These are phyloP conservation scores for Butyriboletus appendiculatus DNA, from an alignment of 1,284 basidiomycete species.

Conservation along the genomic window DNA sequence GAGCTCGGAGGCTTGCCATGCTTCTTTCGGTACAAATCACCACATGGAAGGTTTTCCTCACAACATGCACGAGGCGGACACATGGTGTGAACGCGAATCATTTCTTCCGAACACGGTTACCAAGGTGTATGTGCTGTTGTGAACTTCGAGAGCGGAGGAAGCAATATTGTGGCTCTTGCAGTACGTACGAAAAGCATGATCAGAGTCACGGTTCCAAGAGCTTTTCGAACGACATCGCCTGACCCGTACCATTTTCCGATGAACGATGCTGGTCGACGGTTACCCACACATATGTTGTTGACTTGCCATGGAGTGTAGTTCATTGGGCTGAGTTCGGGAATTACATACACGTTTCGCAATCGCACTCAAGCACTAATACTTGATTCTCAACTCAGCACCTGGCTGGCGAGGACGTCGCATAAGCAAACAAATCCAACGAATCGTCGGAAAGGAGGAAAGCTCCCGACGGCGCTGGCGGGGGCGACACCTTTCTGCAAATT, in stretches of 20 bases:
- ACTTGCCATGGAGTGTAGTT: neutral
- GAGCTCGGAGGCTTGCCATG: neutral
- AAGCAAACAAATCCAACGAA: slow-evolving; percentile 51
- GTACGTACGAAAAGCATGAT: neutral
- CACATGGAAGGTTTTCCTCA: slow-evolving; percentile 2
- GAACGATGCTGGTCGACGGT: neutral
- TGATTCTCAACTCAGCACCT: slow-evolving; percentile 16
- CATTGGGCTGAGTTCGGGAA: neutral
- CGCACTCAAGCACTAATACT: neutral
- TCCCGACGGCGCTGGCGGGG: slow-evolving; percentile 11
- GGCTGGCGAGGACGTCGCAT: slow-evolving; percentile 33
- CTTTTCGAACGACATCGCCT: neutral
- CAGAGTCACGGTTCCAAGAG: neutral
- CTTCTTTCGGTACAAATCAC: neutral
- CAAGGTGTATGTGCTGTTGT: neutral
- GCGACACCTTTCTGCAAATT: neutral
- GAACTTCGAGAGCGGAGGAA: neutral
- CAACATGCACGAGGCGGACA: slow-evolving; percentile 24
- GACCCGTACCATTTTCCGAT: neutral
- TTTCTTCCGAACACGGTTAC: neutral
- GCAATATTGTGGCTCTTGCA: neutral
- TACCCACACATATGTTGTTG: neutral
- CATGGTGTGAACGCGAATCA: slow-evolving; percentile 12
- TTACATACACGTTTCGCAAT: slow-evolving; percentile 8
- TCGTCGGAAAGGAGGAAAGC: slow-evolving; percentile 46